phyloP scores from a whole-genome alignment of 202 grass and related monocot species.

The Brachypodium distachyon region DNA sequence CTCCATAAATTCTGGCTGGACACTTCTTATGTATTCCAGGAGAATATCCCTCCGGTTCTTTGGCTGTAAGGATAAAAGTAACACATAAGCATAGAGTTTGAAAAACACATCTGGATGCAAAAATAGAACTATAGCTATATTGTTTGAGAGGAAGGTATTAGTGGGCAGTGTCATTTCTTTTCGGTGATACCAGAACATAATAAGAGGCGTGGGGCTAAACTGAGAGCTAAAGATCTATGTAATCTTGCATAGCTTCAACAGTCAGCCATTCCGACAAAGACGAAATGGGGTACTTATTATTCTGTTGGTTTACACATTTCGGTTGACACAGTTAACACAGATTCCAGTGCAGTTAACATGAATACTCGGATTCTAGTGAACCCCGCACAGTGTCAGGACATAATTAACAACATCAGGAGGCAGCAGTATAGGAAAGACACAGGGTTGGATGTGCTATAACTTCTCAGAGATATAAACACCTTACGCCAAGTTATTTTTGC shows the following conservation, averaged over 20 bases:
- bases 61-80: constrained; percentile 28
- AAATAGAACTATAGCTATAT: not conserved
- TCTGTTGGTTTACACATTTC: not conserved
- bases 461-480: not conserved
- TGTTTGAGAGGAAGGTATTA: not conserved
- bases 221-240: not conserved
- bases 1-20: constrained; percentile 93
- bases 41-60: constrained; percentile 83
- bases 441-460: not conserved
- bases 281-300: not conserved
- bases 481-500: not conserved
- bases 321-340: not conserved
- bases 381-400: not conserved
- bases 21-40: constrained; percentile 77
- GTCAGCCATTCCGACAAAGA: not conserved
- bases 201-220: not conserved
- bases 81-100: not conserved
- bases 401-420: not conserved
- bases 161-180: not conserved
- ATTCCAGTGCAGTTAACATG: not conserved
- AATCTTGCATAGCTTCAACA: not conserved
- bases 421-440: not conserved
- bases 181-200: not conserved
- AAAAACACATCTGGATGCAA: not conserved
- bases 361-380: not conserved